These are phyloP conservation scores for Mycena galericulata DNA, from an alignment of 768 basidiomycete genomes.

Conservation along the genomic window DNA sequence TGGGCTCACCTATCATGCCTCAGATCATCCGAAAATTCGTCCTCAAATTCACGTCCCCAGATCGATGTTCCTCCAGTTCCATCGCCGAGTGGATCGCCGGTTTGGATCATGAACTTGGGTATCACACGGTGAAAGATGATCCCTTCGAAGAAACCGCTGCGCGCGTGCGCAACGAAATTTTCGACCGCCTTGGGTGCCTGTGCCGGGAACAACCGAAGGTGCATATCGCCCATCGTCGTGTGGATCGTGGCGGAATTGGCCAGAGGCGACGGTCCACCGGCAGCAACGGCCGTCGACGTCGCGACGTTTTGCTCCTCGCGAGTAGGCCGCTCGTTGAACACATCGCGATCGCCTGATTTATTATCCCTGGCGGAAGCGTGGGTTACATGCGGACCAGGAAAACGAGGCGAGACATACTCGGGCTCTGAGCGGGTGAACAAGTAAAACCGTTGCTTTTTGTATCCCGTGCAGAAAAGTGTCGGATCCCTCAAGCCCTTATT, in stretches of 20 bases:
- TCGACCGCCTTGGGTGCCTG: constrained; percentile 96
- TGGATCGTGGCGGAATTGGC: constrained; percentile 91
- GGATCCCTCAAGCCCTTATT: constrained; percentile 89
- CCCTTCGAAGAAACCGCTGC: constrained; percentile 92
- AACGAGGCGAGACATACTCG: constrained; percentile 67
- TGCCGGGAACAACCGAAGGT: constrained; percentile 88
- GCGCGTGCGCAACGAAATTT: constrained; percentile 94
- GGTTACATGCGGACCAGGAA: not conserved
- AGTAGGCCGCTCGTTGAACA: constrained; percentile 98
- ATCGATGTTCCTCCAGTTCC: constrained; percentile 93
- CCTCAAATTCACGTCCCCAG: constrained; percentile 92
- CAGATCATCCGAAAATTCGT: constrained; percentile 91
- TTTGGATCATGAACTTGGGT: constrained; percentile 98
- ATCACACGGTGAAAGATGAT: constrained; percentile 98
- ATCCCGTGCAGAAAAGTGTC: constrained; percentile 92
- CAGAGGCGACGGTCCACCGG: constrained; percentile 74
- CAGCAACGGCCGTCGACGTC: constrained; percentile 61
- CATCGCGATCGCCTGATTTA: constrained; percentile 91
- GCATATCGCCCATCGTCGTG: constrained; percentile 95
- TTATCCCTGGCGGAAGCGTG: constrained; percentile 66
- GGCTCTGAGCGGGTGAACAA: constrained; percentile 93
- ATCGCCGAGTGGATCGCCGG: constrained; percentile 94
- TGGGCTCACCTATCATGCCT: constrained; percentile 85
- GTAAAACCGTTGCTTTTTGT: constrained; percentile 94
- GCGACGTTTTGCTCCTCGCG: constrained; percentile 95